These are phyloP conservation scores for Mimosa pudica DNA, from an alignment of 306 rosid species.

Conservation along the genomic window DNA sequence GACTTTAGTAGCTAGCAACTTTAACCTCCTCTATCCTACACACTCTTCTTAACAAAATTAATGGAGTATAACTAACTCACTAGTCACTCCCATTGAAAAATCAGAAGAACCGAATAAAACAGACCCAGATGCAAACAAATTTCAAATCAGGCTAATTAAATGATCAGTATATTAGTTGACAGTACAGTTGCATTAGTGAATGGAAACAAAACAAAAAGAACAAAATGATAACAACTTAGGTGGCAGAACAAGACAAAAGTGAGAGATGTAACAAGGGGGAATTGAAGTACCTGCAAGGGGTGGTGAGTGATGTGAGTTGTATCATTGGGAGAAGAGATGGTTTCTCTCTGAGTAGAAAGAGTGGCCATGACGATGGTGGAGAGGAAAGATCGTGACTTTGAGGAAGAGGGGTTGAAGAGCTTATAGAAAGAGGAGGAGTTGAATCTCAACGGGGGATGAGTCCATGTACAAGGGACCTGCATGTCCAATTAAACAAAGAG, in stretches of 20 bases:
- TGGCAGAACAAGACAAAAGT: not conserved
- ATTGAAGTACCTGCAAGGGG: slow-evolving; percentile 62
- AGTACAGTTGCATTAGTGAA: not conserved
- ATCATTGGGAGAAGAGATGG: slow-evolving; percentile 35
- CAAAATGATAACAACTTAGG: not conserved
- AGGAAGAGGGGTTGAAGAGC: slow-evolving; percentile 8
- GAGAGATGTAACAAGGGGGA: not conserved
- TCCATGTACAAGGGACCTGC: slow-evolving; percentile 49
- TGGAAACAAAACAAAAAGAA: not conserved
- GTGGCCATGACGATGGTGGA: slow-evolving; percentile 64
- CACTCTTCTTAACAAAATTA: not conserved
- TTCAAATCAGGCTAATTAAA: not conserved
- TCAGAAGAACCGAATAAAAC: not conserved
- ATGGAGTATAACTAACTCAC: not conserved
- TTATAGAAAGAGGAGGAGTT: slow-evolving; percentile 23
- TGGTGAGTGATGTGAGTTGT: slow-evolving; percentile 39
- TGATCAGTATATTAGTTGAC: too few relatives aligned
- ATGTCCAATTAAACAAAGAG: not conserved
- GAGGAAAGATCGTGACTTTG: slow-evolving; percentile 37
- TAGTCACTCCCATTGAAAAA: not conserved
- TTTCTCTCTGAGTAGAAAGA: slow-evolving; percentile 48
- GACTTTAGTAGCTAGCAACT: slow-evolving; percentile 10
- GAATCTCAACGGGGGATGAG: slow-evolving; percentile 40
- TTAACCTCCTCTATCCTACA: not conserved
- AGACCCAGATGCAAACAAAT: not conserved